phyloP scores from a whole-genome alignment of 192 early-diverging fungal genomes.

The Piromyces sp. region DNA sequence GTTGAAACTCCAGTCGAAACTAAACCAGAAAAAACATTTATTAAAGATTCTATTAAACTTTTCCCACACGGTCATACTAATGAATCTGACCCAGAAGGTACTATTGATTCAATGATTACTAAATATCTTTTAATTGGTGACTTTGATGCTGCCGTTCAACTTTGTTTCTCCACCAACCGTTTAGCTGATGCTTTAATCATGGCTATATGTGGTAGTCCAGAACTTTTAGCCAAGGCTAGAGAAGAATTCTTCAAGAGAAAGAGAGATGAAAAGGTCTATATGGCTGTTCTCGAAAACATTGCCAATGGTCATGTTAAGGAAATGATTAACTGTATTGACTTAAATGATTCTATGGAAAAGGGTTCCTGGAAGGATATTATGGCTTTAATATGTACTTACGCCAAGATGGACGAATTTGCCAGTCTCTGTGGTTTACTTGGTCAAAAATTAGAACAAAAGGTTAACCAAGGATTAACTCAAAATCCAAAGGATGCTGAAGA shows the following conservation, averaged over 20 bases:
- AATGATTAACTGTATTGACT: constrained; percentile 52
- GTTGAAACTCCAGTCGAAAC: constrained; percentile 1
- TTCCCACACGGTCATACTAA: constrained; percentile 33
- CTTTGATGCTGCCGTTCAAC: constrained; percentile 75
- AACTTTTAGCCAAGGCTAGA: constrained; percentile 54
- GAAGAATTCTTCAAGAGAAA: constrained; percentile 67
- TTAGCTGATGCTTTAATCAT: constrained; percentile 78
- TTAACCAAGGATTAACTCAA: not conserved
- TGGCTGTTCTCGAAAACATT: constrained; percentile 69
- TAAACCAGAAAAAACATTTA: constrained; percentile 1
- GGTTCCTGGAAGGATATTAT: constrained; percentile 78
- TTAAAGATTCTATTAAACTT: constrained; percentile 7
- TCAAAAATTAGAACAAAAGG: constrained; percentile 16
- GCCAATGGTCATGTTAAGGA: constrained; percentile 63
- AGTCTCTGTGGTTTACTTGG: constrained; percentile 50
- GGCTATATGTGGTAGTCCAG: constrained; percentile 68
- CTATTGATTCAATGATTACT: constrained; percentile 62
- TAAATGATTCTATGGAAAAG: constrained; percentile 26
- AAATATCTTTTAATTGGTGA: constrained; percentile 74
- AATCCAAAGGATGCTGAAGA: constrained; percentile 11
- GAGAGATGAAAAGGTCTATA: constrained; percentile 48
- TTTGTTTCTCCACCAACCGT: constrained; percentile 64
- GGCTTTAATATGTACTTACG: constrained; percentile 87
- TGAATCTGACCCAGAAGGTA: constrained; percentile 24
- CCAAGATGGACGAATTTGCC: constrained; percentile 63